These are phyloP conservation scores for Ichthyophthirius multifiliis DNA, from an alignment of 169 alveolate genomes.

Conservation along the genomic window DNA sequence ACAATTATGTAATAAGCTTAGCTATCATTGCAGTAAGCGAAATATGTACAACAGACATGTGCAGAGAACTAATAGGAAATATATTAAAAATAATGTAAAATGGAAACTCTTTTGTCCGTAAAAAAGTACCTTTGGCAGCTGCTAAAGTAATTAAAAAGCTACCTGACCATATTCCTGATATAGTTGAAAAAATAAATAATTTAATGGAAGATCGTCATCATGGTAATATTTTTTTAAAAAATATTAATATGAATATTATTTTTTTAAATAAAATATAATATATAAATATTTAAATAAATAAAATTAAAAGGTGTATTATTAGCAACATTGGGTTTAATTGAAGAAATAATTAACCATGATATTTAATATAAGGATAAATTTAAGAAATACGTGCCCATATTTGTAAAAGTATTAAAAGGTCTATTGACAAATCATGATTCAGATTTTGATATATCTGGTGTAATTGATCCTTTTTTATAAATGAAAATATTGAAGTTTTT, in stretches of 20 bases:
- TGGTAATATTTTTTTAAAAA: no score
- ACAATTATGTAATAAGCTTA: conserved; percentile 90
- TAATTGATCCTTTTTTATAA: conserved; percentile 94
- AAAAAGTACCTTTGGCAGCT: conserved; percentile 94
- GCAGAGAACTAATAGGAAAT: conserved; percentile 91
- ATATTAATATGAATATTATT: neutral
- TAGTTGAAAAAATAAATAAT: conserved; percentile 83
- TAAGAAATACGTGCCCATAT: conserved; percentile 29
- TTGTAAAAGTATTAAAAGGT: conserved; percentile 55
- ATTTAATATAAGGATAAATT: conserved; percentile 75
- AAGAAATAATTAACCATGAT: conserved; percentile 89
- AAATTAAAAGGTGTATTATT: conserved; percentile 81
- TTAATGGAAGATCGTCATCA: conserved; percentile 95
- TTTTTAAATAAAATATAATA: neutral
- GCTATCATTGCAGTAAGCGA: conserved; percentile 98
- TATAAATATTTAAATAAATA: neutral
- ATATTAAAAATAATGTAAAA: conserved; percentile 91
- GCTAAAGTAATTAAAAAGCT: conserved; percentile 81
- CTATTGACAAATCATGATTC: conserved; percentile 24
- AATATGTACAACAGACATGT: conserved; percentile 97
- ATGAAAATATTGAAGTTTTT: conserved; percentile 80
- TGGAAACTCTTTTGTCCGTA: conserved; percentile 93
- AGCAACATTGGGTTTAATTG: conserved; percentile 91
- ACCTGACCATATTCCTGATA: conserved; percentile 87
- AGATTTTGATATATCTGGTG: conserved; percentile 91